Conservation (phyloP, 352 stramenopile genomes). For the Pythium dissimile region DNA sequence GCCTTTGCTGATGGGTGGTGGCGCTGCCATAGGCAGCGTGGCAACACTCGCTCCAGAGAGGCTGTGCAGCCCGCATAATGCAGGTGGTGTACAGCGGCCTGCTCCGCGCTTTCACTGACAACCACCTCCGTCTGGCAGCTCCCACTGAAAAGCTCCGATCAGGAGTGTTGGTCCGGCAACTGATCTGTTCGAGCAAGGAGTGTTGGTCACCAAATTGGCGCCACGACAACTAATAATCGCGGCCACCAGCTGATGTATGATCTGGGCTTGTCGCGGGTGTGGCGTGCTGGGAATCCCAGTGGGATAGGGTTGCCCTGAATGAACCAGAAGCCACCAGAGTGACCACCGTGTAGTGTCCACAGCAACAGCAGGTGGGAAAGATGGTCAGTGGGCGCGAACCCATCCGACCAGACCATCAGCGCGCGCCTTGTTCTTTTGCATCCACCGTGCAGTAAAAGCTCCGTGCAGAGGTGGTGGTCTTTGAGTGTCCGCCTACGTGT, state of each 20-base stretch:
- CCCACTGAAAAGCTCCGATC: neutral
- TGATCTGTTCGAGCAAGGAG: neutral
- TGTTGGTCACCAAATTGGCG: constrained; percentile 4
- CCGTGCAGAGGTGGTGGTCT: too few species aligned
- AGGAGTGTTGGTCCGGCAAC: neutral
- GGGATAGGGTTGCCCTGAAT: neutral
- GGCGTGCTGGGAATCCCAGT: too few species aligned
- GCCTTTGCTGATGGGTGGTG: too few species aligned
- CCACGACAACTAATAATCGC: neutral
- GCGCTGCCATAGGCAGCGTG: too few species aligned
- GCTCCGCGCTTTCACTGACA: neutral
- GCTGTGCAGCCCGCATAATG: too few species aligned
- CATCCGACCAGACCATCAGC: neutral
- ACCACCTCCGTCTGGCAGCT: too few species aligned
- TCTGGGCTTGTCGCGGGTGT: neutral
- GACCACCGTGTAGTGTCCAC: too few species aligned
- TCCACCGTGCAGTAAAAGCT: neutral
- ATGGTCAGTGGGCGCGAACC: neutral
- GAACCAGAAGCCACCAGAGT: neutral
- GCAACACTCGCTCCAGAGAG: too few species aligned
- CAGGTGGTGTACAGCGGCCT: neutral
- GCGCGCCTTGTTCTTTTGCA: neutral
- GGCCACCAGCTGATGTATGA: neutral
- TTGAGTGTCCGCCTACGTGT: too few species aligned
- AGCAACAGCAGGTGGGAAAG: too few species aligned